Base-by-base conservation (phyloP, 164 flowering plant genomes). In the Annona cherimola region DNA sequence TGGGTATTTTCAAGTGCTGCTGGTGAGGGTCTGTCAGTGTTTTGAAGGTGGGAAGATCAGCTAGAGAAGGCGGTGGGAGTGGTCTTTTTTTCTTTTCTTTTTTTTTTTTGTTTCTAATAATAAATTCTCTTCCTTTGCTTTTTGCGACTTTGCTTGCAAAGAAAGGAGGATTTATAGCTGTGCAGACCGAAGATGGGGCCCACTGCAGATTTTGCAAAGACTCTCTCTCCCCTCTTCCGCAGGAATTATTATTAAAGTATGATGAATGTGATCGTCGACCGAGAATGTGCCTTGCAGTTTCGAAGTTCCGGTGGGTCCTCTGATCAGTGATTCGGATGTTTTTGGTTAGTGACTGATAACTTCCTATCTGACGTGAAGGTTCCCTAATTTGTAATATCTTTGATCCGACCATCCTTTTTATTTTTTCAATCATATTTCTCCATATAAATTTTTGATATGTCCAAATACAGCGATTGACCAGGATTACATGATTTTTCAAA, bases 121-220 rank as follows among this genome's bases (percentile, higher is more conserved):
- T 26, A 26, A 26, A 26, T 26, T 26, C 35, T 26, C 35, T 26
- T 26, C 35, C 35, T 20, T 62, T 9, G n/a, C 43, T 19, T 64
- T 14, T 16, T 40, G 67, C 19, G 40, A 42, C 67, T 65, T 65
- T 65, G 67, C 67, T 42, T 44, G 46, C 4, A 50, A 20, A 66
- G 43, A 44, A 66, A 42, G n/a, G 54, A 14, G 69, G 39, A 66
- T 66, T 43, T 66, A 66, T 66, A 43, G 54, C 54, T 43, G 50
- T 66, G 16, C 16, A 66, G 7, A 6, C 1, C 54, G 55, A 5
- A 14, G 69, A 20, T 66, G 69, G 54, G 69, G 45, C 67, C 67
- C 42, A 14, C 45, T 3, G 40, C 44, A 14, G 67, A 64, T 64
- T 41, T 66, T 43, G 50, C 41, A 5, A 5, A 3, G 12, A 6